Percentiles rank a stretch among this genome's conserved stretches.
Evolutionary conservation across 139 green algal genomes (phyloP).

Genomic region (Picochlorum sp.): DNA sequence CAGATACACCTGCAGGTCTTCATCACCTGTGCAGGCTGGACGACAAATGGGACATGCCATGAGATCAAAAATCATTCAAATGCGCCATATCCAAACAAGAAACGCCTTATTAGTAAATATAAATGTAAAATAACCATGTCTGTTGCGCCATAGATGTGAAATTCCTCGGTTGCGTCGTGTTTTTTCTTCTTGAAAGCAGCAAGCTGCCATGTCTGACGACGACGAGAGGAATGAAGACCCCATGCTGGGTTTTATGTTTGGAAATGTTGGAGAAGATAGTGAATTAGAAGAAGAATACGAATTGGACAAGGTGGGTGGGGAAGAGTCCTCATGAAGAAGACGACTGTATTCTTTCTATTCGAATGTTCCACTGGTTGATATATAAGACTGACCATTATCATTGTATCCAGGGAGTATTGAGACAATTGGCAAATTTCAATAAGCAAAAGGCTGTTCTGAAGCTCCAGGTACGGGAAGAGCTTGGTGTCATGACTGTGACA

Average conservation of each 20-base stretch:
- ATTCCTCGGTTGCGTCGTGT: background rate
- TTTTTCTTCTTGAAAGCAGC: background rate
- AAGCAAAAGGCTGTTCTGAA: background rate
- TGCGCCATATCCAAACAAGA: background rate
- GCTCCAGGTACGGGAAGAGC: background rate
- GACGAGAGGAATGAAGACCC: conserved; percentile 7
- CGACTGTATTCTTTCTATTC: background rate
- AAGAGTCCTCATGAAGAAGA: background rate
- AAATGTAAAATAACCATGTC: background rate
- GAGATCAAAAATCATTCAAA: background rate
- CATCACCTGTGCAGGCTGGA: background rate
- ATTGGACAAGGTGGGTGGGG: no score
- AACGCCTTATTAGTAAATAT: background rate
- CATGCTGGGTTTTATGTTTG: conserved; percentile 14
- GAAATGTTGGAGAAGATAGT: conserved; percentile 29
- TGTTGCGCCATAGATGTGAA: background rate
- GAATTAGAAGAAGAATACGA: conserved; percentile 24
- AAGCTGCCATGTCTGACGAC: conserved; percentile 4
- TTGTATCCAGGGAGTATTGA: background rate
- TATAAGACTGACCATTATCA: background rate
- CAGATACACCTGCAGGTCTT: background rate
- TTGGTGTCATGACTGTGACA: background rate
- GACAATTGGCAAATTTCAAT: background rate
- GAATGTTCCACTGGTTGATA: background rate
- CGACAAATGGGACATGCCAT: background rate